Conservation (phyloP, 495 filamentous ascomycete species). For the Aspergillus heteromorphus region DNA sequence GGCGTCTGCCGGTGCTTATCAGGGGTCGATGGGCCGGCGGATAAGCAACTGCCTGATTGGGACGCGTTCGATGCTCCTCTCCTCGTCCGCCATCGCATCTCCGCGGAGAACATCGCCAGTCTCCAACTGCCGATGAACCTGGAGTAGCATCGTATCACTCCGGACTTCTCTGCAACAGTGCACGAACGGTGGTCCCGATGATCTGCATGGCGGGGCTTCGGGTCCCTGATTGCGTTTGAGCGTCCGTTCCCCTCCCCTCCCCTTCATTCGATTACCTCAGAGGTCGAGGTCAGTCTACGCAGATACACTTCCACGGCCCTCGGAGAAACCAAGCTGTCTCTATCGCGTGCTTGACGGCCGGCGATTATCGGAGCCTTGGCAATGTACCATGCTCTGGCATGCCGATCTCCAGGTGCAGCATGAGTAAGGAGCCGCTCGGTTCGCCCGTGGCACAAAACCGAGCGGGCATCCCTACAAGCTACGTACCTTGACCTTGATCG, state of each 20-base stretch:
- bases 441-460: not conserved
- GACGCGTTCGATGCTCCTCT: not conserved
- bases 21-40: not conserved
- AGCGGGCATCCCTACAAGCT: not conserved
- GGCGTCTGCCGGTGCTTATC: not conserved
- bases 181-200: not conserved
- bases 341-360: not conserved
- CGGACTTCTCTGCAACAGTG: not conserved
- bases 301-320: constrained; percentile 1
- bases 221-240: constrained; percentile 5
- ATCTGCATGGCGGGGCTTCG: not conserved
- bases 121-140: not conserved
- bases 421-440: not conserved
- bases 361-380: not conserved
- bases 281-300: too few relatives aligned
- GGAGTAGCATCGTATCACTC: not conserved
- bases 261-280: constrained; percentile 18
- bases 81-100: not conserved
- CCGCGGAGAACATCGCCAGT: not conserved
- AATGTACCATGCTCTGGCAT: not conserved
- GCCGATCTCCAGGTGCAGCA: constrained; percentile 5
- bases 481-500: not conserved
- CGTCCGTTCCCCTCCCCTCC: too few relatives aligned
- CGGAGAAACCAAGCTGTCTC: constrained; percentile 12
- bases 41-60: not conserved